A percentile compares a stretch with the other conserved stretches of the same genome.
phyloP scores from a whole-genome alignment of 148 eudicot species.

The Arbutus unedo region DNA sequence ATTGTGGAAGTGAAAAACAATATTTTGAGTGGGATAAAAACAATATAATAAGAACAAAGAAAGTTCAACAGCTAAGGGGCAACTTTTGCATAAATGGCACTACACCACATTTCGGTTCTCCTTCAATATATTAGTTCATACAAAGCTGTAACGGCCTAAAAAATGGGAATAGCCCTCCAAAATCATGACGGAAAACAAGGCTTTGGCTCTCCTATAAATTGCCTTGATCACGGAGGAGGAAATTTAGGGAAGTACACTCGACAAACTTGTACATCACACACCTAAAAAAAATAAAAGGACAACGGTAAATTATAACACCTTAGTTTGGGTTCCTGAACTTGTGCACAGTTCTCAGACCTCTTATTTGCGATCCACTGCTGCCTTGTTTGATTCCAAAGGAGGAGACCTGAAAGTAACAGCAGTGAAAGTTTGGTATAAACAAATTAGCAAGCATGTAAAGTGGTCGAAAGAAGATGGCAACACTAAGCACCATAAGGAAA shows the following conservation, averaged over 20 bases:
- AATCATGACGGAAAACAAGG: not conserved
- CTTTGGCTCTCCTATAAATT: not conserved
- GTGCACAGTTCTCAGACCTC: conserved; percentile 29
- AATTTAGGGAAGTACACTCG: not conserved
- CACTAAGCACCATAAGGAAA: not conserved
- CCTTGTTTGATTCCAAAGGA: conserved; percentile 80
- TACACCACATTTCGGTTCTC: not conserved
- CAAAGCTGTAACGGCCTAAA: not conserved
- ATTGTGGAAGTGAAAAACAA: not conserved
- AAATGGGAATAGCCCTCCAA: not conserved
- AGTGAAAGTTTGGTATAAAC: not conserved
- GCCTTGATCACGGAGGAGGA: not conserved
- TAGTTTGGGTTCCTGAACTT: conserved; percentile 52
- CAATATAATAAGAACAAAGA: not conserved
- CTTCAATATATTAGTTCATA: not conserved
- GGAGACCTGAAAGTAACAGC: conserved; percentile 46
- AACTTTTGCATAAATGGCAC: not conserved
- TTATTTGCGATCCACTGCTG: conserved; percentile 71
- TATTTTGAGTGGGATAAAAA: not conserved
- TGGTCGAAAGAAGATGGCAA: not conserved
- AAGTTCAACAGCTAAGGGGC: not conserved
- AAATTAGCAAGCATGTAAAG: not conserved
- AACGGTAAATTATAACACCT: conserved; percentile 31
- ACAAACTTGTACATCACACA: not conserved
- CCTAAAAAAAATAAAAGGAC: not conserved